These are phyloP conservation scores for Hypomyces perniciosus DNA, from an alignment of 2,329 filamentous ascomycete genomes.

Conservation along the genomic window DNA sequence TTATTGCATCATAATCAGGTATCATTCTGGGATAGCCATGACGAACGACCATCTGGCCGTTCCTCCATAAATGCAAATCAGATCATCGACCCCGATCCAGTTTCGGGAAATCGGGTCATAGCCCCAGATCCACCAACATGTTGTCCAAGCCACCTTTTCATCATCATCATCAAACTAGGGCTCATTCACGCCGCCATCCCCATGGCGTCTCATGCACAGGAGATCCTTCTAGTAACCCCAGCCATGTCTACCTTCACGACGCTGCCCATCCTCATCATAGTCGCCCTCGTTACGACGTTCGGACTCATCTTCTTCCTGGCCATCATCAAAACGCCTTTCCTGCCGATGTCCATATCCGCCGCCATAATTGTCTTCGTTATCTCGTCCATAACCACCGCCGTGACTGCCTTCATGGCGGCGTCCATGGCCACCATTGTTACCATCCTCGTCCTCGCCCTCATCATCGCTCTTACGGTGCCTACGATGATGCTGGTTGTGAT, in stretches of 20 bases:
- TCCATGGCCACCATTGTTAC: slow-evolving; percentile 10
- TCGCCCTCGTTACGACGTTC: slow-evolving; percentile 12
- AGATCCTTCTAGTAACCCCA: slow-evolving; percentile 7
- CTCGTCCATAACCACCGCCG: slow-evolving; percentile 14
- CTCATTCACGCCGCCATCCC: no score
- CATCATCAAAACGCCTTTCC: slow-evolving; percentile 10
- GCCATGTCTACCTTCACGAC: slow-evolving; percentile 23
- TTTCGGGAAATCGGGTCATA: no score
- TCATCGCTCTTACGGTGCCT: slow-evolving; percentile 1
- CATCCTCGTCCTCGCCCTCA: slow-evolving; percentile 12
- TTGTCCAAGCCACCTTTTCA: neutral
- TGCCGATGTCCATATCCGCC: slow-evolving; percentile 17
- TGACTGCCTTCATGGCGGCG: slow-evolving; percentile 15
- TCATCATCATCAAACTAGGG: no score
- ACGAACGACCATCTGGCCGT: no score
- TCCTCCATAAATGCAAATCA: no score
- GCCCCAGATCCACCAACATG: no score
- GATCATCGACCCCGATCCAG: no score
- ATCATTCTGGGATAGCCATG: no score
- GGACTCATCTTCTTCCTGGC: slow-evolving; percentile 11
- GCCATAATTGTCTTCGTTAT: neutral
- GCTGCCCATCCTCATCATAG: slow-evolving; percentile 20
- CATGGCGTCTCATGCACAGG: no score
- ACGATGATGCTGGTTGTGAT: slow-evolving; percentile 10
- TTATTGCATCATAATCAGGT: no score